Evolutionary conservation across 2,329 filamentous ascomycete species (phyloP).

Genomic region (Ophidiomyces ophidiicola): DNA sequence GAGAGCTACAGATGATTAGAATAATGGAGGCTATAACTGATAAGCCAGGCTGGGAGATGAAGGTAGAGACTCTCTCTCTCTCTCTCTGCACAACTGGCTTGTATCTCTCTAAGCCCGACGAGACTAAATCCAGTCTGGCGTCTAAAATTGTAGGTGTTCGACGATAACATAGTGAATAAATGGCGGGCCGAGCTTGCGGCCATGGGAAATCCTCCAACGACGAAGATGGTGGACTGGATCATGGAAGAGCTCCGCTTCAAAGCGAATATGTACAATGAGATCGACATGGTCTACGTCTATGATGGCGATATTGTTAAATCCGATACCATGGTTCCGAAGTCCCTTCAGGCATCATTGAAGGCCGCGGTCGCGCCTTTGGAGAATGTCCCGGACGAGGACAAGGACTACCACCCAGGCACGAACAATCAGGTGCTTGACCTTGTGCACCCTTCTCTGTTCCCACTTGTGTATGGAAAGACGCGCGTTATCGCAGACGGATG

Average conservation of each 20-base stretch:
- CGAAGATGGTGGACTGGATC: constrained; percentile 29
- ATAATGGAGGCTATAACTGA: constrained; percentile 35
- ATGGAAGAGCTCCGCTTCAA: constrained; percentile 42
- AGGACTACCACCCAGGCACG: constrained; percentile 54
- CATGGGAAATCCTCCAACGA: constrained; percentile 20
- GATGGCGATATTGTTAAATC: constrained; percentile 43
- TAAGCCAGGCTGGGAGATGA: constrained; percentile 32
- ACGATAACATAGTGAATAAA: constrained; percentile 25
- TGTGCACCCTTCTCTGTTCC: constrained; percentile 48
- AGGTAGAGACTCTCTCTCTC: constrained; percentile 20
- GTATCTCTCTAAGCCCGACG: neutral
- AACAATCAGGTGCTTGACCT: constrained; percentile 49
- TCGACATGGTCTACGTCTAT: constrained; percentile 33
- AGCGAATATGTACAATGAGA: constrained; percentile 29
- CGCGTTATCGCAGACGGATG: constrained; percentile 17
- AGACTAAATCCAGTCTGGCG: neutral
- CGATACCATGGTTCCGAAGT: constrained; percentile 35
- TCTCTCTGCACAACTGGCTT: neutral
- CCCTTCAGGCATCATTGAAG: constrained; percentile 35
- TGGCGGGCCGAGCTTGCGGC: constrained; percentile 25
- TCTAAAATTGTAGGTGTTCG: constrained; percentile 23
- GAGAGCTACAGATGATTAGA: constrained; percentile 32
- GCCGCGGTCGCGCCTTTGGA: constrained; percentile 41
- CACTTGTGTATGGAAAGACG: constrained; percentile 24
- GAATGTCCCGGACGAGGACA: constrained; percentile 39